Evolutionary conservation across 352 stramenopile genomes (phyloP).

Genomic region (Thalassiosira mediterranea): DNA sequence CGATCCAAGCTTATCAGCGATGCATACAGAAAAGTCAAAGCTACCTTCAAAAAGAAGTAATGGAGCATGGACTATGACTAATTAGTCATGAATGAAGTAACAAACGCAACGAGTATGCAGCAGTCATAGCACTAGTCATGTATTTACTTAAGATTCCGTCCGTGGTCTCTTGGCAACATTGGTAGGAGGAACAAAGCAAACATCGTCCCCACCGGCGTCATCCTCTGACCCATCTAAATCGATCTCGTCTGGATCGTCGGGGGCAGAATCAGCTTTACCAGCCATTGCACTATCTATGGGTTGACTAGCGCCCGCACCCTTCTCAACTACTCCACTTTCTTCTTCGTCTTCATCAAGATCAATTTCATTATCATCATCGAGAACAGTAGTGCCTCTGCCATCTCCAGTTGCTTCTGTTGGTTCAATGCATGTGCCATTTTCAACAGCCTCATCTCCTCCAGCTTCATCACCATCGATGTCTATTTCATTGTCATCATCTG

Average conservation of each 20-base stretch:
- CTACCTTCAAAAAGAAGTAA: constrained; percentile 15
- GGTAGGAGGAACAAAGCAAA: constrained; percentile 9
- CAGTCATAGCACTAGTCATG: too few species aligned
- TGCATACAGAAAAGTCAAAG: constrained; percentile 79
- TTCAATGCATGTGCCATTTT: background rate
- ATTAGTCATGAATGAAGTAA: too few species aligned
- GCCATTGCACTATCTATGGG: too few species aligned
- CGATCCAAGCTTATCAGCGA: constrained; percentile 79
- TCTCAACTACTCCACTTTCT: constrained; percentile 1
- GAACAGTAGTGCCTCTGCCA: constrained; percentile 26
- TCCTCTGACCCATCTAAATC: constrained; percentile 31
- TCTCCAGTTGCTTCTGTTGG: too few species aligned
- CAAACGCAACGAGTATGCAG: too few species aligned
- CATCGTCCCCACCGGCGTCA: constrained; percentile 14
- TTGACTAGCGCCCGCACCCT: background rate
- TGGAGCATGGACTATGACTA: background rate
- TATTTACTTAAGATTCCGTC: constrained; percentile 3
- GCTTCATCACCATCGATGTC: constrained; percentile 40
- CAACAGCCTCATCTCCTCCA: background rate
- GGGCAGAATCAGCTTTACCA: background rate
- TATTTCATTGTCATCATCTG: constrained; percentile 46
- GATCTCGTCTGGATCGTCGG: constrained; percentile 27
- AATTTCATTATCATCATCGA: constrained; percentile 42
- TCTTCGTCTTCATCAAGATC: constrained; percentile 43
- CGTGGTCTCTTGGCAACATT: constrained; percentile 29